phyloP scores from a whole-genome alignment of 2,329 filamentous ascomycete species.

The Mollisiaceae sp. region DNA sequence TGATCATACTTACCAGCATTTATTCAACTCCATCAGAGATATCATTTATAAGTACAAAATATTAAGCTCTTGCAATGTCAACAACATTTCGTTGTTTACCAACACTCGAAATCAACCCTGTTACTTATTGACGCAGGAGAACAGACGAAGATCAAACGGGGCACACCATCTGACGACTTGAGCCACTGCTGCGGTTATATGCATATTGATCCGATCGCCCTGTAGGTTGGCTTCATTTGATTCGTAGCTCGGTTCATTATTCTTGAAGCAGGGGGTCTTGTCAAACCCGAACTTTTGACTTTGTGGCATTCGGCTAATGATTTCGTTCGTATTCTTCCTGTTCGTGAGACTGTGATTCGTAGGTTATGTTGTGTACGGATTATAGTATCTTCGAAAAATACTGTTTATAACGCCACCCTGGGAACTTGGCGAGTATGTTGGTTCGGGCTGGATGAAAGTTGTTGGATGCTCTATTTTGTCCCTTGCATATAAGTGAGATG shows the following conservation, averaged over 20 bases:
- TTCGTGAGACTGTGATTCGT: not conserved
- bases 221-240: not conserved
- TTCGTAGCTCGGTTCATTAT: not conserved
- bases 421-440: not conserved
- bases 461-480: not conserved
- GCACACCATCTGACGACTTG: not conserved
- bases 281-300: constrained; percentile 4
- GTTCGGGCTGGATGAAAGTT: not conserved
- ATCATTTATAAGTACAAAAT: too few species aligned
- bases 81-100: not conserved
- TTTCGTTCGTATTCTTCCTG: constrained; percentile 1
- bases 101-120: not conserved
- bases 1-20: too few species aligned
- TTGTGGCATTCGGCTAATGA: constrained; percentile 9
- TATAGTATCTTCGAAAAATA: not conserved
- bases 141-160: not conserved
- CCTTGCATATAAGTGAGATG: not conserved
- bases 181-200: constrained; percentile 5
- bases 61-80: too few species aligned
- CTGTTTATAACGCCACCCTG: constrained; percentile 10
- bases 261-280: not conserved
- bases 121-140: not conserved
- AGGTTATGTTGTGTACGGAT: not conserved
- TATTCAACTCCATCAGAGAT: too few species aligned
- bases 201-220: not conserved